Evolutionary conservation across 2,329 filamentous ascomycete genomes (phyloP), one percentile per base, ranked within the genome.

Genomic region (Neoarthrinium moseri): DNA sequence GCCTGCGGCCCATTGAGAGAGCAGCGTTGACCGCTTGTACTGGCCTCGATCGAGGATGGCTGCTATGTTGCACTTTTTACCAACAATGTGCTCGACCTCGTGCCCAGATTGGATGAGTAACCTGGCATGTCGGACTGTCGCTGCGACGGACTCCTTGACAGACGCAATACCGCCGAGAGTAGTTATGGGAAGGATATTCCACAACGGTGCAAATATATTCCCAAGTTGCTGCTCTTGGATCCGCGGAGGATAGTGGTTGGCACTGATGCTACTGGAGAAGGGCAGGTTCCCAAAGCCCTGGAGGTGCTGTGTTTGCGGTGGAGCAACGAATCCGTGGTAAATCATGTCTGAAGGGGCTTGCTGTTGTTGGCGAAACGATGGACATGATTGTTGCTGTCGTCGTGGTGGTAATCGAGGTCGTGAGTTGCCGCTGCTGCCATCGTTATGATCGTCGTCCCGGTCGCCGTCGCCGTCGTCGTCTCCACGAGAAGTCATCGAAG

Each of bases 211-310:
- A 29, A 33, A 43, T 10, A 43, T 10, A 21, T 43, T 43, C 12
- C 12, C 27, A 21, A 20, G 18, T 26, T 43, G 40, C 27, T 43
- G 40, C 29, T 43, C 18, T 21, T 43, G 40, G 7, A 43, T 43
- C 2, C 15, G 5, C 1, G 27, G 40, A 18, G 40, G 40, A 12
- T 33, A 32, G 18, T 43, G 40, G 27, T 43, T 43, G 6, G 40
- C 40, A 7, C 15, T 8, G 27, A 43, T 43, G 26, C 26, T 21
- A 17, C 27, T 43, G 13, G 40, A 43, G 15, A 43, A 43, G 29
- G 40, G 27, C 12, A 43, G 27, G 24, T 43, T 43, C 6, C 11
- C 18, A 26, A 43, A 43, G 20, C 23, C 15, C 6, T 24, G 32
- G 22, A 29, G 17, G 8, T 40, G 24, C 3, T 24, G n/a, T n/a